phyloP scores from a whole-genome alignment of 768 basidiomycete species.

The Mycena haematopus region DNA sequence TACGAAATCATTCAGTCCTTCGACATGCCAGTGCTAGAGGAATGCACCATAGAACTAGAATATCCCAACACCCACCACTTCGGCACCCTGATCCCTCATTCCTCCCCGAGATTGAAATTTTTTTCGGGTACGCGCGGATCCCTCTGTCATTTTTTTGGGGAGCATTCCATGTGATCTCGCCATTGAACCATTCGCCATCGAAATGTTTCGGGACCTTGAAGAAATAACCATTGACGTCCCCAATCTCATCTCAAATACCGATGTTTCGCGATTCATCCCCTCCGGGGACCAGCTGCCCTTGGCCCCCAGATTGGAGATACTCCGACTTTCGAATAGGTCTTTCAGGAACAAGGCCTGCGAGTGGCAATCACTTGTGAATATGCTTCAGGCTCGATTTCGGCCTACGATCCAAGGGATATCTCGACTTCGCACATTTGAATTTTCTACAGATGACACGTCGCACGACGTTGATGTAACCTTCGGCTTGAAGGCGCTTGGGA shows the following conservation, averaged over 20 bases:
- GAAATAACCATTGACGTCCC: constrained; percentile 10
- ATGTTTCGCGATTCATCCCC: constrained; percentile 1
- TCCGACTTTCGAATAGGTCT: constrained; percentile 24
- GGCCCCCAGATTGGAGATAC: constrained; percentile 21
- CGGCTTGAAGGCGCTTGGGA: neutral
- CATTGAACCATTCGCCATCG: too few relatives aligned
- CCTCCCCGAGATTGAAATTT: constrained; percentile 3
- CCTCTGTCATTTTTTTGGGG: too few relatives aligned
- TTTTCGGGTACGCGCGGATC: neutral
- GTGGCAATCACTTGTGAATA: constrained; percentile 10
- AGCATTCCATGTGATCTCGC: neutral
- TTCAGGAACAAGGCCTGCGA: neutral
- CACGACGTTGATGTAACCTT: neutral
- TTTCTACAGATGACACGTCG: neutral
- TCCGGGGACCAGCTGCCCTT: neutral
- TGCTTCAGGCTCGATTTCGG: constrained; percentile 10
- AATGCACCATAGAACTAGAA: neutral
- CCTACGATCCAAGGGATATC: neutral
- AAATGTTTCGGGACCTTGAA: constrained; percentile 11
- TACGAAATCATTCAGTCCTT: neutral
- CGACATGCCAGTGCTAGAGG: constrained; percentile 18
- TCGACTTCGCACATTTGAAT: constrained; percentile 8
- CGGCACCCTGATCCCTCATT: neutral
- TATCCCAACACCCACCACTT: neutral
- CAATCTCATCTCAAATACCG: neutral